These are phyloP conservation scores for Fusarium goolgardi DNA, from an alignment of 2,329 filamentous ascomycete species.

Conservation along the genomic window DNA sequence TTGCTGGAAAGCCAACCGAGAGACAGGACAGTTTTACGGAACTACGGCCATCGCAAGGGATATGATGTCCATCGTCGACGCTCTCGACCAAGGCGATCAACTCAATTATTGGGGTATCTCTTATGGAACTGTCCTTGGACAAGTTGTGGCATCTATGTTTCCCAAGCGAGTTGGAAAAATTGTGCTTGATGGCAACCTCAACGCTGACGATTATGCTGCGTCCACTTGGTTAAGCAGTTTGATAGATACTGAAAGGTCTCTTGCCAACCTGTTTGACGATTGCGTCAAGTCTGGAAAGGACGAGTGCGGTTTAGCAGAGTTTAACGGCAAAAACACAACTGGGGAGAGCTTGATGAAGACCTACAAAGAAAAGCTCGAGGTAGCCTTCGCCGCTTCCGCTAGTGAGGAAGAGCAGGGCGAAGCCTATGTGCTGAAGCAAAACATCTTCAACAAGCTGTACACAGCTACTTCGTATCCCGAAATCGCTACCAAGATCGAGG, in stretches of 20 bases:
- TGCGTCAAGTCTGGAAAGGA: not conserved
- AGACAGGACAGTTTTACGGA: slow-evolving; percentile 45
- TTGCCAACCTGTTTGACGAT: slow-evolving; percentile 2
- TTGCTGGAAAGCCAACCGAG: slow-evolving; percentile 43
- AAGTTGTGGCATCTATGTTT: slow-evolving; percentile 39
- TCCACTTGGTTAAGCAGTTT: fast-evolving
- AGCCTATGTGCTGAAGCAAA: not conserved
- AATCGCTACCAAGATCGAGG: not conserved
- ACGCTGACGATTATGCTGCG: slow-evolving; percentile 23
- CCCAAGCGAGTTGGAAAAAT: slow-evolving; percentile 36
- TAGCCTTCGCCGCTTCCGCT: fast-evolving
- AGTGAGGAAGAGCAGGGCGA: not conserved
- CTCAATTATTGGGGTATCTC: slow-evolving; percentile 51
- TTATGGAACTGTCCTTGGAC: slow-evolving; percentile 40
- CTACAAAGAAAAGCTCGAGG: not conserved
- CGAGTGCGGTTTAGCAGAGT: not conserved
- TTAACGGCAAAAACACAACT: not conserved
- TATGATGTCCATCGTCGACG: slow-evolving; percentile 50
- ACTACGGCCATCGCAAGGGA: slow-evolving; percentile 52
- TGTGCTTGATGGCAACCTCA: slow-evolving; percentile 32
- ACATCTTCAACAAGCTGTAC: not conserved
- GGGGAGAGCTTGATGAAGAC: not conserved
- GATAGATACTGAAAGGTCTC: not conserved
- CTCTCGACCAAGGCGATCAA: slow-evolving; percentile 50
- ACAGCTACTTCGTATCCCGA: not conserved